Conservation (phyloP, 2,329 filamentous ascomycete genomes). For the Diplodia intermedia region DNA sequence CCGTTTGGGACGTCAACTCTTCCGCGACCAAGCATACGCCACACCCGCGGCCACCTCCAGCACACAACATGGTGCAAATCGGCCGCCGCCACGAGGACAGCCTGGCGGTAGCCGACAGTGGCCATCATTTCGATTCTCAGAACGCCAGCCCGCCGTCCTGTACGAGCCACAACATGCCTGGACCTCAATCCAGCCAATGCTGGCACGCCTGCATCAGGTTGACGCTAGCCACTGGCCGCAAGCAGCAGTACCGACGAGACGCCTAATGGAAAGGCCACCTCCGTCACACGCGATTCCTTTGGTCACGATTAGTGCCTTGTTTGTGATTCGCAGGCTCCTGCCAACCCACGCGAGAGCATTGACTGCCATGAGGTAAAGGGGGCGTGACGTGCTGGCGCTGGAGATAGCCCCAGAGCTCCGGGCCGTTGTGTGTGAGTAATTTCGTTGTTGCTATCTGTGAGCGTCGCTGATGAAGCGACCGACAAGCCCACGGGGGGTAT, state of each 20-base stretch:
- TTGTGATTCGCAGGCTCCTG: constrained; percentile 11
- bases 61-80: neutral
- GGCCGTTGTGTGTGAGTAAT: constrained; percentile 7
- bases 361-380: neutral
- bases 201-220: neutral
- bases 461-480: constrained; percentile 24
- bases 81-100: neutral
- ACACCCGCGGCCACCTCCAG: no score
- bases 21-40: neutral
- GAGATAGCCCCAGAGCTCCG: constrained; percentile 5
- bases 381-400: neutral
- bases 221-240: neutral
- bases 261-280: constrained; percentile 9
- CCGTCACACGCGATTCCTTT: constrained; percentile 4
- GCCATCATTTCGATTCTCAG: neutral
- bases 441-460: constrained; percentile 14
- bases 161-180: neutral
- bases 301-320: constrained; percentile 10
- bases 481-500: constrained; percentile 24
- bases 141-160: neutral
- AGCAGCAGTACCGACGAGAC: constrained; percentile 6
- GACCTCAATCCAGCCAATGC: neutral
- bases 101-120: neutral
- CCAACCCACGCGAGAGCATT: constrained; percentile 1
- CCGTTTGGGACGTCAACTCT: neutral